phyloP scores from a whole-genome alignment of 176 grass and related monocot species.

The Hsuehochloa calcarea region DNA sequence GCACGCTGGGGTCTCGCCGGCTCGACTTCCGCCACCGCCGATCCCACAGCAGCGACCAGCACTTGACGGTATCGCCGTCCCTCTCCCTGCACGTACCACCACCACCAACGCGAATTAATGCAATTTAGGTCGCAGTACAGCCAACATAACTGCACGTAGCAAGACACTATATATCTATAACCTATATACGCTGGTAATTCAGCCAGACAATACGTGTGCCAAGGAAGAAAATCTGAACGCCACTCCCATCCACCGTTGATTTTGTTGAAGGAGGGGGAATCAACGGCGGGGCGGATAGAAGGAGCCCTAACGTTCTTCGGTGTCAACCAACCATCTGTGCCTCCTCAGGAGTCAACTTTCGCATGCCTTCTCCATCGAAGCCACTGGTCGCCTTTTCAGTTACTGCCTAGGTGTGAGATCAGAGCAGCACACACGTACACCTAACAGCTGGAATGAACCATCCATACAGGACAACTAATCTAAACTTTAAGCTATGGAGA shows the following conservation, averaged over 20 bases:
- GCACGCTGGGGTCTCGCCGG: background rate
- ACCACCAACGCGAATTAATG: background rate
- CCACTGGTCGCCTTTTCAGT: background rate
- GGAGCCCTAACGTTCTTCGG: too few species aligned
- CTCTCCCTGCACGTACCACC: constrained; percentile 54
- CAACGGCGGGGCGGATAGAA: too few species aligned
- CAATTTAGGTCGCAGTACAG: background rate
- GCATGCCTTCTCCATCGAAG: background rate
- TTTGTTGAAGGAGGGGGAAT: too few species aligned
- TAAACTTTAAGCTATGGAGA: background rate
- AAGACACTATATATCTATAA: background rate
- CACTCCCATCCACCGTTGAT: too few species aligned
- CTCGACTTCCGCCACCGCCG: constrained; percentile 53
- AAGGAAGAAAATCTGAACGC: background rate
- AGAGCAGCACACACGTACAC: background rate
- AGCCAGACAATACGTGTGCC: background rate
- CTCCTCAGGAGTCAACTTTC: background rate
- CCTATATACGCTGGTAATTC: background rate
- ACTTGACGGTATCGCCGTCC: constrained; percentile 50
- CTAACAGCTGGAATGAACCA: background rate
- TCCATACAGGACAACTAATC: background rate
- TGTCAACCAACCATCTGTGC: background rate
- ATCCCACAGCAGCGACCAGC: constrained; percentile 70
- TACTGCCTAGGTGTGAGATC: background rate
- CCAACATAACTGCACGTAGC: background rate